Evolutionary conservation across 441 rosid species (phyloP).

Genomic region (Geranium incanum): DNA sequence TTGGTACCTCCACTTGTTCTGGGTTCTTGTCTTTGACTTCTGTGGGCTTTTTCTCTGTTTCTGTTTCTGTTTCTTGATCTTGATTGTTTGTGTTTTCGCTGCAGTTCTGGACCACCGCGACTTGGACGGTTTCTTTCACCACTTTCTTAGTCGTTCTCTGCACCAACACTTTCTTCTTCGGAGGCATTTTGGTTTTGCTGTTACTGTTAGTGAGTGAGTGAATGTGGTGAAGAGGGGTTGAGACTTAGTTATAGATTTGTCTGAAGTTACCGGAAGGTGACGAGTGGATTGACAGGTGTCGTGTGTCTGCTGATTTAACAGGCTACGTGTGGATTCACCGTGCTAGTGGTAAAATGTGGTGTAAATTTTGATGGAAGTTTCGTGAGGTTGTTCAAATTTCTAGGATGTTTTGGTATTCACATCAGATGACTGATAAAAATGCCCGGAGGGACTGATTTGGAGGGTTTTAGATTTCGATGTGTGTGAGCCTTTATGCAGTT

Average conservation of each 20-base stretch:
- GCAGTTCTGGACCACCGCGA: neutral
- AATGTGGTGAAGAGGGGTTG: neutral
- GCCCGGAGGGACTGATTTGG: too few relatives aligned
- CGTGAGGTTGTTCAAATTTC: neutral
- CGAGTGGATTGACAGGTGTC: slow-evolving; percentile 3
- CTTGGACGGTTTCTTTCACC: neutral
- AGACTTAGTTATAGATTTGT: neutral
- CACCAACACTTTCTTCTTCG: neutral
- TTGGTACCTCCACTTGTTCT: neutral
- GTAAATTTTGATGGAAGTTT: neutral
- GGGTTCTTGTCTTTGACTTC: neutral
- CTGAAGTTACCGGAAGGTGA: neutral
- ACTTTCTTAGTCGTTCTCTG: slow-evolving; percentile 3
- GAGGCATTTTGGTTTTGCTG: neutral
- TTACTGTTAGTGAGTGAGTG: too few relatives aligned
- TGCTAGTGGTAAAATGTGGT: neutral
- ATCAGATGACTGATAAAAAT: too few relatives aligned
- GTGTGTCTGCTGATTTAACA: neutral
- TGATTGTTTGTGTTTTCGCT: neutral
- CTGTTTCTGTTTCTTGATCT: neutral
- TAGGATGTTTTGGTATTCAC: too few relatives aligned
- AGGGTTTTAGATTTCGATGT: too few relatives aligned
- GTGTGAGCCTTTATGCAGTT: too few relatives aligned
- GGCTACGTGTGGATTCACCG: neutral
- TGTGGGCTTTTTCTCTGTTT: neutral